A percentile compares a stretch with the other conserved stretches of the same genome.
Evolutionary conservation across 1,284 basidiomycete genomes (phyloP).

Genomic region (Golubevia pallescens): DNA sequence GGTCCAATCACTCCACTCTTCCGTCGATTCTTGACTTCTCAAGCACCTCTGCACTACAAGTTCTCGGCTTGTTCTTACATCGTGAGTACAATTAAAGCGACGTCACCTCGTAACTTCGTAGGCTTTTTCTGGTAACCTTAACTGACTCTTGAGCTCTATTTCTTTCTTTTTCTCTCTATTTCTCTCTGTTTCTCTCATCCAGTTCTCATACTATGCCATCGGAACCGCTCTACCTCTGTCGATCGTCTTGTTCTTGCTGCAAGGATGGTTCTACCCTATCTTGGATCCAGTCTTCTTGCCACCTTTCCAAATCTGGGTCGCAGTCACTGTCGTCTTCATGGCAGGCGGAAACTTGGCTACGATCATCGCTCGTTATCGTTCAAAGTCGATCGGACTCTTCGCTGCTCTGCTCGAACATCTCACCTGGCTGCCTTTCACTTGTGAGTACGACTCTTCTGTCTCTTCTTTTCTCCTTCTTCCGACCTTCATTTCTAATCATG

Average conservation of each 20-base stretch:
- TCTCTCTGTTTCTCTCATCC: background rate
- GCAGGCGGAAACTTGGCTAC: conserved; percentile 75
- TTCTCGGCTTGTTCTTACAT: conserved; percentile 74
- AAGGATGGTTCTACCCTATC: conserved; percentile 73
- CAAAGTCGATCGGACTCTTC: conserved; percentile 72
- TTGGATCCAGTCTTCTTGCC: conserved; percentile 71
- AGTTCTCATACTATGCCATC: conserved; percentile 80
- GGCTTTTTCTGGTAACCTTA: background rate
- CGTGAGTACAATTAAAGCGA: conserved; percentile 66
- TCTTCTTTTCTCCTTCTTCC: background rate
- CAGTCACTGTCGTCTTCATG: conserved; percentile 78
- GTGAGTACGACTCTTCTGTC: conserved; percentile 67
- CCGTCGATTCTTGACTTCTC: conserved; percentile 77
- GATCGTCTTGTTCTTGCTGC: conserved; percentile 74
- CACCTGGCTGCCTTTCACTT: conserved; percentile 80
- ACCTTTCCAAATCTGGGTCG: conserved; percentile 76
- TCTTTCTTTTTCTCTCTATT: background rate
- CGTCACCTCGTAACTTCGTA: conserved; percentile 10
- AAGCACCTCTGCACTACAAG: conserved; percentile 81
- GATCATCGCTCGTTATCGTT: conserved; percentile 76
- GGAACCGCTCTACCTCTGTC: conserved; percentile 73
- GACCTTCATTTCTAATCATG: conserved; percentile 12
- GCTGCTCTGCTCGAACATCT: conserved; percentile 73
- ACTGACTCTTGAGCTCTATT: background rate
- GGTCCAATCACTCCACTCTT: conserved; percentile 81